Percentiles rank a stretch among this genome's conserved stretches.
Conservation (phyloP, 306 rosid genomes). For the Sophora flavescens region DNA sequence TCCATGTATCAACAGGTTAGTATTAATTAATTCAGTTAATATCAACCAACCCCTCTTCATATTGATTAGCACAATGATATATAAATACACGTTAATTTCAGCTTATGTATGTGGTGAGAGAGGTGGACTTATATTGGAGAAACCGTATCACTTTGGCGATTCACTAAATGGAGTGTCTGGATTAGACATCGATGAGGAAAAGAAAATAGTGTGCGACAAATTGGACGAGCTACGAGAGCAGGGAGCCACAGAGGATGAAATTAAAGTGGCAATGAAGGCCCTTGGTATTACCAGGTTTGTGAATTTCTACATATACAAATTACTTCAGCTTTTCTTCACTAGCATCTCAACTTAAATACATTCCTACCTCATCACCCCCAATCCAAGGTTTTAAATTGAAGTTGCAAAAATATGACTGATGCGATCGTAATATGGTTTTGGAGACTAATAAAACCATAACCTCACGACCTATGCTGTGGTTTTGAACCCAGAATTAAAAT, state of each 20-base stretch:
- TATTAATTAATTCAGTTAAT: neutral
- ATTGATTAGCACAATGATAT: neutral
- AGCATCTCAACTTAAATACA: neutral
- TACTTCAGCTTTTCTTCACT: neutral
- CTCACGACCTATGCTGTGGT: too few species aligned
- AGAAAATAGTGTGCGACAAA: conserved; percentile 45
- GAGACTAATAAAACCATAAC: too few species aligned
- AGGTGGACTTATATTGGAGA: conserved; percentile 70
- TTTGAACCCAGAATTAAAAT: too few species aligned
- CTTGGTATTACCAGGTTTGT: conserved; percentile 71
- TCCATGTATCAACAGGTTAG: conserved; percentile 87
- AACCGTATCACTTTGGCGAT: conserved; percentile 62
- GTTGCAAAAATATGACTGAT: too few species aligned
- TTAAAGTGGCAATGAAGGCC: conserved; percentile 71
- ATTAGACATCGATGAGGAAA: conserved; percentile 65
- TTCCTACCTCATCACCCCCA: neutral
- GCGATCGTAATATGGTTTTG: too few species aligned
- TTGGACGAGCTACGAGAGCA: conserved; percentile 50
- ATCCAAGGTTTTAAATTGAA: too few species aligned
- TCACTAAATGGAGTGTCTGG: conserved; percentile 70
- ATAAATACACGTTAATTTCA: conserved; percentile 38
- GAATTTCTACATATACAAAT: neutral
- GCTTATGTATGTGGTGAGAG: conserved; percentile 86
- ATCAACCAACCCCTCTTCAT: neutral
- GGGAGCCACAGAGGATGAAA: conserved; percentile 55